Base-by-base conservation (phyloP, 495 filamentous ascomycete genomes). In the Penicillium canescens region DNA sequence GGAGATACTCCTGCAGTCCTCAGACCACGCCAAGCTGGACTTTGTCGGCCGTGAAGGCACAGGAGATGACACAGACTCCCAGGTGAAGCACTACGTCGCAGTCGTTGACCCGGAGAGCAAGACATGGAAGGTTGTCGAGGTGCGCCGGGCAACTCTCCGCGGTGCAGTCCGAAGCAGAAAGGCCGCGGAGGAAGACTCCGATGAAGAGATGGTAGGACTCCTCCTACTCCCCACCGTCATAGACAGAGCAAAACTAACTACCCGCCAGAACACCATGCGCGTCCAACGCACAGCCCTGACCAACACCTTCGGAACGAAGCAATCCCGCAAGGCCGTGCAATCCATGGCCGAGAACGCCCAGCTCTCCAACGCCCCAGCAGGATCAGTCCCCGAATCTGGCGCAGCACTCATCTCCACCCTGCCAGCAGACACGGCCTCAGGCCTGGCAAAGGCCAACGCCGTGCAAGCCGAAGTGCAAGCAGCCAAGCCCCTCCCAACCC, bases 291-390 rank as follows among this genome's bases (percentile, higher is more conserved):
- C 82, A 40, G 82, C 84, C 34, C 86, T 98, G 5, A 94, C 91
- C 55, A 82, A 90, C 61, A 85, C 87, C 43, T 98, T 98, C 74
- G 95, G 94, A 57, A 96, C 91, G 33, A 95, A 91, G 75, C 95
- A 95, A 74, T 85, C 95, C 3, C 88, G 88, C 77, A 96, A 96
- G 71, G 88, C 87, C 2, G 84, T 93, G 53, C 82, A 81, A 23
- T 85, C 86, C 31, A 74, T 88, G 44, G 86, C 89, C 20, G 84
- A 90, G 63, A 96, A 96, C 58, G 88, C 90, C 36, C 90, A 96
- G 47, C 65, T 79, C 38, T 72, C 73, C 56, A 77, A 70, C 47
- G 70, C 67, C 20, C 74, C 75, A 20, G 69, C 70, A 6, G 74
- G 75, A 31, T 69, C 76, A 20, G 69, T 87, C 43, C 78, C 79